Base-by-base conservation (phyloP, 2,329 filamentous ascomycete genomes). In the Apiospora kogelbergensis region DNA sequence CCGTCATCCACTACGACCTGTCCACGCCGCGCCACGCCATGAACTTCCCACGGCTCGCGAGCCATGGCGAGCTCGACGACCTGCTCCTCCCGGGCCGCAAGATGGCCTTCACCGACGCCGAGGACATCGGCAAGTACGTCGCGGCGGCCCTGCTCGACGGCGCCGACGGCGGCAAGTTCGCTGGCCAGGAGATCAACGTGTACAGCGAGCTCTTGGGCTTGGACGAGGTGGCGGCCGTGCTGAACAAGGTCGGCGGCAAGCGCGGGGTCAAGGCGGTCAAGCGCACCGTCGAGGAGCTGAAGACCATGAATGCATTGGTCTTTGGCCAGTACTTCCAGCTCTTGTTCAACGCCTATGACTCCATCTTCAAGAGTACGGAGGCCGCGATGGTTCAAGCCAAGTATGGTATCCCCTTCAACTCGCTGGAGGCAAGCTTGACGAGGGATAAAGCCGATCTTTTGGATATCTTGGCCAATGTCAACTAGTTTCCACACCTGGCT, bases 121-220 rank as follows among this genome's bases (percentile, higher is more conserved):
- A 69, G 42, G 79, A 81, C 45, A 64, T 81, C 13, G 80, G 78
- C 0, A 75, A 67, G 68, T 81, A 79, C 65, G 78, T 73, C 0
- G 74, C 77, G 1, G 77, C 78, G 0, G 79, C 79, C 6, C 44
- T 81, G 2, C 73, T 71, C 63, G 63, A 79, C 22, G 77, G 24
- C 15, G 0, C 48, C 24, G 26, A 9, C 78, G 3, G 65, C 63
- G 48, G 77, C 73, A 33, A 57, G 66, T 81, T 80, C 53, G 66
- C 40, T 1, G 73, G 74, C 6, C 71, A 77, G 13, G 78, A 76
- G 45, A 77, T 81, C n/a, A 73, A 79, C 1, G 70, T 81, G 3
- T 72, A 66, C 1, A 72, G 72, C 60, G 78, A 79, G n/a, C 17
- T 67, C 1, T 46, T 80, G 1, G 75, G 74, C 1, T 73, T 80